Conservation (phyloP, 2,329 filamentous ascomycete genomes). For the Colletotrichum camelliae region DNA sequence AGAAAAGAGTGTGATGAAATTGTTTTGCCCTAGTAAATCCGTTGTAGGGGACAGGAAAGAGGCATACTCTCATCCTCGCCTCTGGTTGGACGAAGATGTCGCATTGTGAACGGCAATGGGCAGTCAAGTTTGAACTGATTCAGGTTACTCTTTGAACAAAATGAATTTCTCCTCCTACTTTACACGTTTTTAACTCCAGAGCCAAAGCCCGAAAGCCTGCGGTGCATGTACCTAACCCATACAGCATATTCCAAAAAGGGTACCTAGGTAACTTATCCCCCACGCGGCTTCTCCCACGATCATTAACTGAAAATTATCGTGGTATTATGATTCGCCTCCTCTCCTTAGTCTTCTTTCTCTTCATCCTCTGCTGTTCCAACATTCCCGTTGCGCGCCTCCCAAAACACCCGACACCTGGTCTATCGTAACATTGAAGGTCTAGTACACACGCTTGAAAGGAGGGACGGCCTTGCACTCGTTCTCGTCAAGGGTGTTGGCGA, state of each 20-base stretch:
- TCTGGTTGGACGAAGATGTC: too few species aligned
- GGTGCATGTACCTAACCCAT: conserved; percentile 8
- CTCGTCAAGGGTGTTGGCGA: conserved; percentile 86
- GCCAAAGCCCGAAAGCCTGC: conserved; percentile 20
- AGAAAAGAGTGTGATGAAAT: background rate
- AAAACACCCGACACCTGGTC: conserved; percentile 14
- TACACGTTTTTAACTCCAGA: conserved; percentile 22
- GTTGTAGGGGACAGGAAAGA: too few species aligned
- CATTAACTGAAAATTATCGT: conserved; percentile 10
- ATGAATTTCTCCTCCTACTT: conserved; percentile 20
- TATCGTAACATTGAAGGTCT: conserved; percentile 39
- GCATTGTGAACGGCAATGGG: background rate
- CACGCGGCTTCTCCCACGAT: conserved; percentile 10
- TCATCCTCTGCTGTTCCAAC: background rate
- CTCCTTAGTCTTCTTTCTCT: background rate
- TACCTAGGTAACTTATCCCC: background rate
- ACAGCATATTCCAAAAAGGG: background rate
- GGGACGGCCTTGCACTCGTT: conserved; percentile 95
- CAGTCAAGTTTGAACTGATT: background rate
- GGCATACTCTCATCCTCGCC: too few species aligned
- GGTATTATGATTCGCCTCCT: conserved; percentile 12
- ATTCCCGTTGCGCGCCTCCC: background rate
- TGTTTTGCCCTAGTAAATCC: background rate
- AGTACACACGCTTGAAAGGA: conserved; percentile 94
- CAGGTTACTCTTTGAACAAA: conserved; percentile 14